Evolutionary conservation across 2,329 filamentous ascomycete genomes (phyloP).

Genomic region (Penicillium hesseltinei): DNA sequence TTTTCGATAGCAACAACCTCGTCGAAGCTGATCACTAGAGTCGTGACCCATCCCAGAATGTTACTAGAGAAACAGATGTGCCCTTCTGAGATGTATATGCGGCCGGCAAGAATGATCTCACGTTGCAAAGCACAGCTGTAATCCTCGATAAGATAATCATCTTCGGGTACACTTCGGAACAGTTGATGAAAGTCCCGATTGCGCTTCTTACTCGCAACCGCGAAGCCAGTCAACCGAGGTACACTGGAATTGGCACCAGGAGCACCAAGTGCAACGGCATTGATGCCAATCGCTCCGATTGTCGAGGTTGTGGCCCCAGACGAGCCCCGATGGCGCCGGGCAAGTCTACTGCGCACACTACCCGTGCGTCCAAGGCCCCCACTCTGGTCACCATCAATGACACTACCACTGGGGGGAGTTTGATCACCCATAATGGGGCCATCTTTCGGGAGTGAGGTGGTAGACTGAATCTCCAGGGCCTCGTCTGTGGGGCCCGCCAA

Average conservation of each 20-base stretch:
- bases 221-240: conserved; percentile 87
- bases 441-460: conserved; percentile 29
- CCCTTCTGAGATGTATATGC: conserved; percentile 93
- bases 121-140: conserved; percentile 95
- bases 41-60: conserved; percentile 97
- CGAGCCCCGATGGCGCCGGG: conserved; percentile 73
- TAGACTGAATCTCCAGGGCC: conserved; percentile 31
- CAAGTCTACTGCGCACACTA: conserved; percentile 66
- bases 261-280: conserved; percentile 66
- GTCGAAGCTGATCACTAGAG: conserved; percentile 95
- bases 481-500: conserved; percentile 43
- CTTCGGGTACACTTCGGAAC: conserved; percentile 95
- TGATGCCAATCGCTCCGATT: conserved; percentile 71
- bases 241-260: conserved; percentile 57
- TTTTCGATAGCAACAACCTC: conserved; percentile 97
- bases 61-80: conserved; percentile 99
- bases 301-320: conserved; percentile 69
- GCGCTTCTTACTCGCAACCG: conserved; percentile 91
- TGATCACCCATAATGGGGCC: conserved; percentile 52
- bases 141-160: conserved; percentile 97
- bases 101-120: conserved; percentile 90
- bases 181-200: conserved; percentile 92
- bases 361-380: conserved; percentile 59
- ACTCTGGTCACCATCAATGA: conserved; percentile 61
- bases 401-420: conserved; percentile 64